These are phyloP conservation scores for Trichoderma sp. DNA, from an alignment of 2,329 filamentous ascomycete genomes.

Conservation along the genomic window DNA sequence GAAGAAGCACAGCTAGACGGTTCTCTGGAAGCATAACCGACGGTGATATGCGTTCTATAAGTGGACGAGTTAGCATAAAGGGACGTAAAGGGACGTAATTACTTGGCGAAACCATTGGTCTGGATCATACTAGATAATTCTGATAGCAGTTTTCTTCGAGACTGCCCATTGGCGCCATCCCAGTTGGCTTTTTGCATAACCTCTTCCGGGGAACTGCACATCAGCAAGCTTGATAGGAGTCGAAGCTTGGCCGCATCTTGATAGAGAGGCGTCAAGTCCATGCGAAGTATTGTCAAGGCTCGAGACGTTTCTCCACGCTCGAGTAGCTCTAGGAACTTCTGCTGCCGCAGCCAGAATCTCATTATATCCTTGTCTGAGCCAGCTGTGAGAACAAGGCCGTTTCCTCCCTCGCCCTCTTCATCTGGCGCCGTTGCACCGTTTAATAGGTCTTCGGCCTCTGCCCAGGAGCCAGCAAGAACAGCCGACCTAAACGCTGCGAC, in stretches of 20 bases:
- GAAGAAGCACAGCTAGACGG: slow-evolving; percentile 76
- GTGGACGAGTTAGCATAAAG: slow-evolving; percentile 29
- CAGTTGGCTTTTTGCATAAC: slow-evolving; percentile 76
- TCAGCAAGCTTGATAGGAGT: slow-evolving; percentile 83
- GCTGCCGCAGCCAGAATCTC: slow-evolving; percentile 85
- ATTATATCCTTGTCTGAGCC: slow-evolving; percentile 76
- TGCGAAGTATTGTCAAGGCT: slow-evolving; percentile 80
- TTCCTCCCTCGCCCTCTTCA: slow-evolving; percentile 39
- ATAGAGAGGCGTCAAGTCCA: slow-evolving; percentile 83
- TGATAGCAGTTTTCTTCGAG: slow-evolving; percentile 73
- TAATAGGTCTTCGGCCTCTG: slow-evolving; percentile 79
- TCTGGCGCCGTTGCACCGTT: slow-evolving; percentile 53
- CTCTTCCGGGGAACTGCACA: slow-evolving; percentile 80
- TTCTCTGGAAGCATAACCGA: slow-evolving; percentile 96
- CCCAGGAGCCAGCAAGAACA: slow-evolving; percentile 79
- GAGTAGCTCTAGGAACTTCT: slow-evolving; percentile 91
- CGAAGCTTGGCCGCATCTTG: slow-evolving; percentile 77
- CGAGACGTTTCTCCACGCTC: slow-evolving; percentile 72
- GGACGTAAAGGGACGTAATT: no score
- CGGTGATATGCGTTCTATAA: slow-evolving; percentile 81
- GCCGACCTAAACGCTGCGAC: slow-evolving; percentile 85
- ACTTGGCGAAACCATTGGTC: background rate
- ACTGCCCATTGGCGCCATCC: slow-evolving; percentile 78
- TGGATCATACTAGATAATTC: slow-evolving; percentile 73
- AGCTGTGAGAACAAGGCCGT: slow-evolving; percentile 72